Evolutionary conservation across 176 grass and related monocot genomes (phyloP), one percentile per base, ranked within the genome.

Genomic region (Thinopyrum elongatum): DNA sequence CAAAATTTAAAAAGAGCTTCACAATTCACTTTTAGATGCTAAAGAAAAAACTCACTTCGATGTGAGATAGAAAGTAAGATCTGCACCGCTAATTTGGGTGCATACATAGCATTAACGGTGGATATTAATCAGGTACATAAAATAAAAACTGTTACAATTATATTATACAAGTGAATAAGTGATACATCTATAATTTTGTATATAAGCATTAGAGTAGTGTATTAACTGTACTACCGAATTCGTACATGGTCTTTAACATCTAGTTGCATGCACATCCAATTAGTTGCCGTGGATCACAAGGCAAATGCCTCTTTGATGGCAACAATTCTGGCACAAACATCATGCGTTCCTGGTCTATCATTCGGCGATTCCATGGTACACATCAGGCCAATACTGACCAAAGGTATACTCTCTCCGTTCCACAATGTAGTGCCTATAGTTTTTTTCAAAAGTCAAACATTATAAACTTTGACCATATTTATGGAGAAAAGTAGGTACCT

Each of bases 331-430:
- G 67, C 58, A 11, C 31, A 80, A 1, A 87, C 86, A 4, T 74
- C 51, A 10, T 35, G 44, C 38, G 83, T 82, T 6, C 59, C 55
- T 25, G 61, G 51, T 26, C 86, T 28, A 51, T 88, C 57, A 30
- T 76, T 82, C 0, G 86, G 86, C 5, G 86, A 88, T 41, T 81
- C 79, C 79, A 65, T 82, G 51, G 79, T 76, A 28, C 79, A 88
- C 28, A 88, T 8, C 5, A 88, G 67, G 6, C 68, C 86, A 35
- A 88, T 76, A 36, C 65, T 19, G 14, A 81, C 23, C 59, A 88
- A 12, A 14, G 78, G 86, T 22, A 67, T n/a, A n/a, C n/a, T n/a
- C n/a, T n/a, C n/a, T n/a, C n/a, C n/a, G n/a, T n/a, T n/a, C n/a
- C n/a, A n/a, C n/a, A n/a, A n/a, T n/a, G n/a, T n/a, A n/a, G n/a